phyloP scores from a whole-genome alignment of 1,139 yeast species.

The Kodamaea fungicola region DNA sequence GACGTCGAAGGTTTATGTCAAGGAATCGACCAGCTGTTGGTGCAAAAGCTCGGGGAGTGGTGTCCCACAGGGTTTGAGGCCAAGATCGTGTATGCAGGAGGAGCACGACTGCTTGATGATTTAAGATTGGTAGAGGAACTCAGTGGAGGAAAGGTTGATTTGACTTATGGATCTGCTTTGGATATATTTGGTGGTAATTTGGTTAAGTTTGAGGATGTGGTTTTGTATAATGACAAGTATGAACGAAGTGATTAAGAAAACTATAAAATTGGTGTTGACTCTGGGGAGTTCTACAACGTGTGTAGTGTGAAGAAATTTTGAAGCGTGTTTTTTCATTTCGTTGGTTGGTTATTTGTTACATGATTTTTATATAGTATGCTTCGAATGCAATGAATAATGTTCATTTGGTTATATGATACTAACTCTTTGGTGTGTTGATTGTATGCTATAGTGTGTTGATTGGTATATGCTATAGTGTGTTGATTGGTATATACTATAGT shows the following conservation, averaged over 20 bases:
- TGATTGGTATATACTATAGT: no score
- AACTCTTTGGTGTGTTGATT: no score
- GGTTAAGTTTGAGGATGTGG: constrained; percentile 72
- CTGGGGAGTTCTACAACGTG: not conserved
- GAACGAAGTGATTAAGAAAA: no score
- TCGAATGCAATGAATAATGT: no score
- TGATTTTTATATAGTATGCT: no score
- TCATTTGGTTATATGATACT: no score
- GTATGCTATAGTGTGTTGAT: no score
- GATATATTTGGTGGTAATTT: constrained; percentile 90
- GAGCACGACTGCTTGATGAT: constrained; percentile 76
- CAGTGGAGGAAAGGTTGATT: constrained; percentile 80
- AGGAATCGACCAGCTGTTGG: constrained; percentile 84
- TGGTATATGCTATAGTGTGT: no score
- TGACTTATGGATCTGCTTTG: constrained; percentile 88
- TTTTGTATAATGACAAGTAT: constrained; percentile 19
- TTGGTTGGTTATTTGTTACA: no score
- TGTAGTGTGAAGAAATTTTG: not conserved
- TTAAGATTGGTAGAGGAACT: constrained; percentile 58
- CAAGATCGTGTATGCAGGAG: constrained; percentile 93
- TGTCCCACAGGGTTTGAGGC: constrained; percentile 52
- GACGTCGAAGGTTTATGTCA: constrained; percentile 95
- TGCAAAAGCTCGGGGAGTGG: constrained; percentile 74
- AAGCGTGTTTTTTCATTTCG: no score
- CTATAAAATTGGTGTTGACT: not conserved